Evolutionary conservation across 495 filamentous ascomycete species (phyloP).

Genomic region (Stereocaulon alpinum): DNA sequence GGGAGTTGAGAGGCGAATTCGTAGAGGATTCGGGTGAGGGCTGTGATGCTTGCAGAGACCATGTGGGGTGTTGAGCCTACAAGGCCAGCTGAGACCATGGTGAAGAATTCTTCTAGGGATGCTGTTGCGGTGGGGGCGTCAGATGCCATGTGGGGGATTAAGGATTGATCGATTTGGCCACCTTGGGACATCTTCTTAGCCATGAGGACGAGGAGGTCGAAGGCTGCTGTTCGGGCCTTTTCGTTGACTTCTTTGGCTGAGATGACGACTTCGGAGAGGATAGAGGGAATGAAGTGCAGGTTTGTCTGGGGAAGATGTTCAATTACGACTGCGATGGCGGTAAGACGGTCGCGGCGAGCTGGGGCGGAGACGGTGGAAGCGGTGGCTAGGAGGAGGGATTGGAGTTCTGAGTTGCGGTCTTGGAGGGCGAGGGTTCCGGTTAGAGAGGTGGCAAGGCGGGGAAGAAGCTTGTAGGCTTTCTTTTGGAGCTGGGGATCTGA

Average conservation of each 20-base stretch:
- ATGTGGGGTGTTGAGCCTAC: slow-evolving; percentile 88
- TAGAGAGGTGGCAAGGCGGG: slow-evolving; percentile 72
- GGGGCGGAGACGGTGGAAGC: slow-evolving; percentile 75
- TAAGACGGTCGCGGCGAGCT: slow-evolving; percentile 71
- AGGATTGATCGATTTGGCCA: slow-evolving; percentile 67
- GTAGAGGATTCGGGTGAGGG: slow-evolving; percentile 81
- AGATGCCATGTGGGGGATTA: slow-evolving; percentile 72
- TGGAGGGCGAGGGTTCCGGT: slow-evolving; percentile 58
- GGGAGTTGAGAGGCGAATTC: slow-evolving; percentile 59
- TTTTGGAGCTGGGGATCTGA: slow-evolving; percentile 90
- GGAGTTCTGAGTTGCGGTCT: slow-evolving; percentile 64
- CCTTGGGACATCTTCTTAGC: slow-evolving; percentile 67
- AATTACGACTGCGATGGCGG: slow-evolving; percentile 68
- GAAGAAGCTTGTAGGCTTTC: slow-evolving; percentile 97
- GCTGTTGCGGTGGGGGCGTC: slow-evolving; percentile 68
- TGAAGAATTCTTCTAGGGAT: slow-evolving; percentile 88
- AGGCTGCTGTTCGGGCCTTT: slow-evolving; percentile 76
- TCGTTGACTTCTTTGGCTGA: slow-evolving; percentile 96
- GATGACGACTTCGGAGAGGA: slow-evolving; percentile 87
- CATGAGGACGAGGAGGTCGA: slow-evolving; percentile 83
- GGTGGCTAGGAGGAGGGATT: slow-evolving; percentile 64
- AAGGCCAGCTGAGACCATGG: slow-evolving; percentile 92
- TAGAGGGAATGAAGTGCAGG: slow-evolving; percentile 83
- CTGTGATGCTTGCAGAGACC: slow-evolving; percentile 88
- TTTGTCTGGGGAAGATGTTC: slow-evolving; percentile 62